Percentiles rank a stretch among this genome's conserved stretches.
Conservation (phyloP, 805 yeast species). For the Spathaspora sp. region DNA sequence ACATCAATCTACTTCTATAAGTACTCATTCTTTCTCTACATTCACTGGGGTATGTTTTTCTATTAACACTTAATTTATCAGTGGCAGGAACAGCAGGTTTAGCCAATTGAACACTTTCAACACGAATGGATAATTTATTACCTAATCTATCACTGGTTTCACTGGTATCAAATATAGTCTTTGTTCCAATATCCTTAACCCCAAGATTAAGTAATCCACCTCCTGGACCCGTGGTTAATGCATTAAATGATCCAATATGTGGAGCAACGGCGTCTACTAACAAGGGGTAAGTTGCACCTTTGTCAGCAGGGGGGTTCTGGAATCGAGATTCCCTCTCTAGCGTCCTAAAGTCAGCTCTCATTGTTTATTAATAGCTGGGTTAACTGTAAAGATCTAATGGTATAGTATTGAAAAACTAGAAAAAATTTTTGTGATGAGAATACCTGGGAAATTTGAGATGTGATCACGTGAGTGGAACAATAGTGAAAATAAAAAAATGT, state of each 20-base stretch:
- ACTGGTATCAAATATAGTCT: constrained; percentile 78
- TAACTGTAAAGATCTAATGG: not conserved
- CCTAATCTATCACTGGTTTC: constrained; percentile 66
- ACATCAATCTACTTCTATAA: constrained; percentile 72
- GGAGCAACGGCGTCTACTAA: constrained; percentile 89
- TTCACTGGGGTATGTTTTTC: constrained; percentile 74
- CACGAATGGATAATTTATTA: constrained; percentile 78
- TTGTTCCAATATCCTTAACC: constrained; percentile 83
- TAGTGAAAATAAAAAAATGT: not conserved
- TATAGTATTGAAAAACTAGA: not conserved
- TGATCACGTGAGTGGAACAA: not conserved
- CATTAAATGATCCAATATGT: constrained; percentile 94
- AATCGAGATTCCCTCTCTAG: constrained; percentile 85
- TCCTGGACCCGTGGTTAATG: constrained; percentile 81
- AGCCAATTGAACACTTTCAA: constrained; percentile 85
- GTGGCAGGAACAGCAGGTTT: constrained; percentile 72
- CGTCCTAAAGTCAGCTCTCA: constrained; percentile 68
- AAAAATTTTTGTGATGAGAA: not conserved
- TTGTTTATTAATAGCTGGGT: constrained; percentile 10
- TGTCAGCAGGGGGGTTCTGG: constrained; percentile 84
- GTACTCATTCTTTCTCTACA: constrained; percentile 86
- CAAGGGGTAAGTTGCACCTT: constrained; percentile 60
- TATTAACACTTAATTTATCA: constrained; percentile 72
- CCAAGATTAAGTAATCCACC: constrained; percentile 85
- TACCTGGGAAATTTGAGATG: not conserved